Base-by-base conservation (phyloP, 148 eudicot genomes). In the Cornus kousa region DNA sequence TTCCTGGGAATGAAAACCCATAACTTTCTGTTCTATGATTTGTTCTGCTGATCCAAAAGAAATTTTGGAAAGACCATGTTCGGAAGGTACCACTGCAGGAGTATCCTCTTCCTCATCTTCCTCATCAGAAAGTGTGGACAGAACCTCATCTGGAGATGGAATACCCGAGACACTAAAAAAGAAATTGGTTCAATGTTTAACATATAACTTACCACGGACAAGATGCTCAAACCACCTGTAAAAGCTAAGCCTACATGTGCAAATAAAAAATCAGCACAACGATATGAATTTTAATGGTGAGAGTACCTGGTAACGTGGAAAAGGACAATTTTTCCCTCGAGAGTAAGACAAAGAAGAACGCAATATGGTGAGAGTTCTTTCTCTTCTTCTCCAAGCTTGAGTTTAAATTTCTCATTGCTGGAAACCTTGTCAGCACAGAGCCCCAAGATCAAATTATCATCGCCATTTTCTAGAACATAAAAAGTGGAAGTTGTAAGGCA, bases 221-320 rank as follows among this genome's bases (percentile, higher is more conserved):
- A 59, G 67, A 50, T 53, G 28, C 28, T 66, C 50, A 24, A 4
- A 72, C 57, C 39, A 60, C 65, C 65, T 1, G 5, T 10, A 60
- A 60, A 60, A 60, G 65, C 65, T 62, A 19, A 19, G 66, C 23
- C 66, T 19, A 8, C 66, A 13, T 1, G 23, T 7, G 66, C 24
- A 62, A n/a, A 7, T 19, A n/a, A 17, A 62, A 62, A 20, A n/a
- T 17, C 22, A 3, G 23, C 23, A 62, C 3, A 57, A 53, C 57
- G 73, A 16, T 9, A 74, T 5, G 3, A 53, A 39, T 43, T 43
- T 9, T 67, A 78, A 28, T 40, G 55, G 67, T 62, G 16, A 64
- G 62, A 62, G 48, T 90, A 96, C 99, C 98, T 96, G 74, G 95
- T 91, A 85, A 96, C 89, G 80, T 88, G 88, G 82, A 87, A 93